Evolutionary conservation across 495 filamentous ascomycete species (phyloP), one percentile per base, ranked within the genome.

Genomic region (Letharia lupina): DNA sequence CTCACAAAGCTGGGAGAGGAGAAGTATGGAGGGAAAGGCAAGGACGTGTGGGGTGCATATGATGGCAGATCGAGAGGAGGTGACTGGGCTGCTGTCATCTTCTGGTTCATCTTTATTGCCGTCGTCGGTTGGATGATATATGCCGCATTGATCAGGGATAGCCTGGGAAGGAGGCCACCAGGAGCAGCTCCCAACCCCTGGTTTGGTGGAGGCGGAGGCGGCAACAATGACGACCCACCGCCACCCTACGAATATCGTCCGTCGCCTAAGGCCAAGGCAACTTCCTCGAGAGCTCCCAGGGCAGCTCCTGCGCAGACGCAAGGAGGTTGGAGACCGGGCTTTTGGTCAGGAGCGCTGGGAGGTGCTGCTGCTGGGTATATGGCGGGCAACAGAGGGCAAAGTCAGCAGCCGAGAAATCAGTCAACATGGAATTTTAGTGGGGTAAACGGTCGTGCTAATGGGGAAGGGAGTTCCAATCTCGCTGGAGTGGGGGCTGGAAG

Each of bases 1-100:
- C 76, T 98, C 44, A 98, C 93, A 6, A 89, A 91, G 23, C 73
- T 80, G n/a, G 93, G 94, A 5, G 86, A 93, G 78, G 72, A 84
- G 70, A 85, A 79, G 71, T 92, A 87, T 70, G 87, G 88, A 0
- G 73, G 54, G 18, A 68, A 62, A 44, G 65, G 64, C 40, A 63
- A 65, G 23, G 42, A 56, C 4, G 7, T 62, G 61, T 40, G 63
- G 68, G 66, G 57, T 64, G 58, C 28, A 50, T 10, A 62, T 35
- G 60, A 23, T 2, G 66, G 54, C 44, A 67, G 62, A 48, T 70
- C 60, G 40, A 64, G 68, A 57, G 60, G 61, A 61, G 64, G 47
- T 13, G 68, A 65, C 20, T 45, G 72, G 16, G 61, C 72, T 66
- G 65, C 67, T 33, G 31, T 63, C 31, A 10, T 82, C 3, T 80